These are phyloP conservation scores for Apiospora aurea DNA, from an alignment of 2,329 filamentous ascomycete species.

Conservation along the genomic window DNA sequence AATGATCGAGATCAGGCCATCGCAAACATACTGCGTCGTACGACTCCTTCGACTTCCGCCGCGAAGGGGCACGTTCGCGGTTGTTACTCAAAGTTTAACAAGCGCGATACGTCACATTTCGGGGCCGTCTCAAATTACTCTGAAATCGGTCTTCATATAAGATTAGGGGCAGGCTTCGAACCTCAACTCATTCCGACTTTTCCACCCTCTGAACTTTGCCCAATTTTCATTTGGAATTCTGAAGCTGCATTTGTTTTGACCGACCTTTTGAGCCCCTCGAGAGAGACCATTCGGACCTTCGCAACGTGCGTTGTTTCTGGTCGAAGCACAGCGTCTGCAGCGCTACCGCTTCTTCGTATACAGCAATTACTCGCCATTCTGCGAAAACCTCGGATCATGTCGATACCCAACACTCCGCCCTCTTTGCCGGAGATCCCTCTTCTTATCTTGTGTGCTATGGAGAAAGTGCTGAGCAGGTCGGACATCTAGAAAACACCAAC, in stretches of 20 bases:
- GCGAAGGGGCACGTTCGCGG: conserved; percentile 7
- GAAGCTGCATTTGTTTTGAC: conserved; percentile 12
- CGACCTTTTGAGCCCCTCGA: not conserved
- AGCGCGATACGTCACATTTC: not conserved
- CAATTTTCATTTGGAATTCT: conserved; percentile 18
- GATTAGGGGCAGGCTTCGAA: conserved; percentile 7
- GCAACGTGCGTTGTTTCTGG: not conserved
- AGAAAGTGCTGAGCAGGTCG: not conserved
- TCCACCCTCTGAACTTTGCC: conserved; percentile 18
- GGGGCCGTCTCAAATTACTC: not conserved
- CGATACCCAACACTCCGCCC: not conserved
- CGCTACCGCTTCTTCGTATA: not conserved
- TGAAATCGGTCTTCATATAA: conserved; percentile 5
- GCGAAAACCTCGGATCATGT: not conserved
- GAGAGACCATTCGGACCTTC: not conserved
- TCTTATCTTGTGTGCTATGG: not conserved
- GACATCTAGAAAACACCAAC: not conserved
- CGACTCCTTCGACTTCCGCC: not conserved
- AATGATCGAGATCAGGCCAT: not conserved
- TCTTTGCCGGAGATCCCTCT: not conserved
- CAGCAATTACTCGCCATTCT: not conserved
- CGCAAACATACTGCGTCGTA: not conserved
- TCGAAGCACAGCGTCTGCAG: not conserved
- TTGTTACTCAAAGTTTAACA: conserved; percentile 6
- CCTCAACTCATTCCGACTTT: conserved; percentile 2